Base-by-base conservation (phyloP, 148 eudicot genomes). In the Heliamphora exappendiculata region DNA sequence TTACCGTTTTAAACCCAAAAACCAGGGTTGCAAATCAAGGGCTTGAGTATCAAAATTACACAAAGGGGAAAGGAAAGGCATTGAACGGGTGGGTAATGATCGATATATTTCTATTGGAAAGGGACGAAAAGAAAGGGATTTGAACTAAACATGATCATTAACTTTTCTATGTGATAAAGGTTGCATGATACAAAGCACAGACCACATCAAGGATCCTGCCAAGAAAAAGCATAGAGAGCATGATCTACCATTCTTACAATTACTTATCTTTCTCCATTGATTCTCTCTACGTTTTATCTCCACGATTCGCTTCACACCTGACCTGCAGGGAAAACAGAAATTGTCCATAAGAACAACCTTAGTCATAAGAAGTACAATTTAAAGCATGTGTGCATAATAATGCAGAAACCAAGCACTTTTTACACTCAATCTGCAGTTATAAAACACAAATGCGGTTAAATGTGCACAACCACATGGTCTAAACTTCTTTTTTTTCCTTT, bases 121-220 rank as follows among this genome's bases (percentile, higher is more conserved):
- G 70, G 28, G 53, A 34, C 45, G 19, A 34, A 29, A 72, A 20
- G 50, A 10, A 49, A 31, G 51, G 44, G 16, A 20, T 70, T 60
- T 10, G 5, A 72, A 70, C 13, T 66, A 45, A 29, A 74, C 53
- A 60, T 68, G 37, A 58, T 53, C 70, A 64, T n/a, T 74, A 54
- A 74, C 78, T 80, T 82, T 86, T 77, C 89, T 88, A 84, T 87
- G 86, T 86, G 82, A 85, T 81, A 88, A 78, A 70, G 81, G 86
- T 81, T 72, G 75, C 87, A 86, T 82, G 55, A 76, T 88, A 87
- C 89, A 88, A 76, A 75, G 85, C 74, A 77, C 74, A 77, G 85
- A 82, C 82, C 84, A 76, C 37, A 80, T 82, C 78, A 63, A 54
- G 37, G 28, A 51, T 34, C 76, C 86, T 67, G 34, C 76, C 36